Evolutionary conservation across 1,139 yeast species (phyloP), one percentile per base, ranked within the genome.

Genomic region (Yamadazyma diospyri): DNA sequence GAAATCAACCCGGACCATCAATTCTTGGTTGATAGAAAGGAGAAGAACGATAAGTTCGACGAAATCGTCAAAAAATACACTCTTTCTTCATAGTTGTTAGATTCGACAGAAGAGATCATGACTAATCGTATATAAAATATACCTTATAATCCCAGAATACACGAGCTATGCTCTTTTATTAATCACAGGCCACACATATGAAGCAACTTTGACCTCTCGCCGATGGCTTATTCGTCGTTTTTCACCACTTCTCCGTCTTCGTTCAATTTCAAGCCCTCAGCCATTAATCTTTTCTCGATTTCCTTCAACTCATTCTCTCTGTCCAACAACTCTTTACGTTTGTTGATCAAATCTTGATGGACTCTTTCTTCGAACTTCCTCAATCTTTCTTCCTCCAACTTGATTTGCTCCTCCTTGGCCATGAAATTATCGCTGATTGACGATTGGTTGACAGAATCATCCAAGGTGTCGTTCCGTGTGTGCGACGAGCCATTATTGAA

Each of bases 291-390:
- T 49, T 78, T 81, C 54, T 87, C 95, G 47, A 86, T 81, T 41
- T 82, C 89, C 48, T 76, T 77, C 52, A 92, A 73, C 55, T 92
- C 97, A 47, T 81, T 78, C 59, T 92, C 98, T 53, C 97, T 78
- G 37, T 87, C 88, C 49, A 82, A 70, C 43, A 92, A 72, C 57
- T 87, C 95, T 50, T 81, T 79, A 46, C 94, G 75, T 70, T 88
- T 88, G 53, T 78, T 77, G 50, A 84, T 70, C 58, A 92, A 72
- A 56, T 89, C 97, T 51, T 83, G 84, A 57, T 87, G 96, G 16
- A 92, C 96, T 46, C 95, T 72, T 54, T 81, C 86, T 59, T 83
- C 94, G 51, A 81, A 83, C 34, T 84, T 85, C 52, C 69, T 77
- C 50, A 83, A 67, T 55, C 92, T 73, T 56, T 82, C 92, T 58